Base-by-base conservation (phyloP, 2,329 filamentous ascomycete genomes). In the Pseudopyrenochaeta lycopersici region DNA sequence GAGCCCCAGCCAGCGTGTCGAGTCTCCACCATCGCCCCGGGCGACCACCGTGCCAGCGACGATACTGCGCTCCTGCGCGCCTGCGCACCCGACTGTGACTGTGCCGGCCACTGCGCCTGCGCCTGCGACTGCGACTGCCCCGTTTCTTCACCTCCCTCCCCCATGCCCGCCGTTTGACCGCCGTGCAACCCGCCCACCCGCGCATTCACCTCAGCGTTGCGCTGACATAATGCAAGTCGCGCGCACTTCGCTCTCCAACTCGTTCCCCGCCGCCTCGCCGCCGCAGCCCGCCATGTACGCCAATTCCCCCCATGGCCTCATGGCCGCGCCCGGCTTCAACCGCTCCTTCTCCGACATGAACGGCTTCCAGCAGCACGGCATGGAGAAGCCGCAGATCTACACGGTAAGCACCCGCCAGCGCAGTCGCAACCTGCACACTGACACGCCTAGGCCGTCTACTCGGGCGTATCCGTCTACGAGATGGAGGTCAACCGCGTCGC, bases 401-500 rank as follows among this genome's bases (percentile, higher is more conserved):
- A 82, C 80, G 7, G 79, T 81, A 65, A 44, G 77, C 64, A 38
- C 21, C 17, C 27, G 86, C 84, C 91, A 46, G 88, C 92, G 18
- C 96, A 96, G 74, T 96, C 91, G 3, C 90, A 21, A 7, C 14
- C 10, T 14, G 9, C 12, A 15, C 52, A 46, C 64, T 71, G 57
- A 72, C 56, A 11, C 15, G 15, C 23, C 35, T 49, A 63, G 87
- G 94, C 94, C 56, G 90, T 96, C 35, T 98, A 98, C 76, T 98
- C 94, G 7, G 92, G 93, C 63, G 92, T 98, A 40, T 89, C 94
- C 56, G 95, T 99, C 14, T 99, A 98, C 80, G 95, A 99, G 78
- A 97, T 98, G 92, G 93, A 97, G 75, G 90, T 98, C 56, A 96
- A 97, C 74, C 87, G 86, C 40, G 83, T 99, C 62, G 92, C 92